Percentiles rank a stretch among this genome's conserved stretches.
phyloP scores from a whole-genome alignment of 495 filamentous ascomycete genomes.

The Daldinia caldariorum region DNA sequence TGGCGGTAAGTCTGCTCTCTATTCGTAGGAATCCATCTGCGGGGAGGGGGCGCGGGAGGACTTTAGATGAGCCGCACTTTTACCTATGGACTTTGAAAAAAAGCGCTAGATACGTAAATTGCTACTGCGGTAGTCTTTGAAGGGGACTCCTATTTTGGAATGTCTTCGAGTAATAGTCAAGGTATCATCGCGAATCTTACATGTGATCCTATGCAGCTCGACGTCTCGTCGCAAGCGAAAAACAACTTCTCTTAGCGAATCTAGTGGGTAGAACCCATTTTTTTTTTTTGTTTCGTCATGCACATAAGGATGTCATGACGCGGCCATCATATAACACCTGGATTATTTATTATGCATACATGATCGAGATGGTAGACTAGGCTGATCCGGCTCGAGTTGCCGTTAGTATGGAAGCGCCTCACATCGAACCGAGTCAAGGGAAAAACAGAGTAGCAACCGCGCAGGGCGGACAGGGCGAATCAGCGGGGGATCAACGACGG shows the following conservation, averaged over 20 bases:
- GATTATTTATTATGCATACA: slow-evolving; percentile 22
- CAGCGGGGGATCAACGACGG: slow-evolving; percentile 39
- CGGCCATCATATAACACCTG: slow-evolving; percentile 10
- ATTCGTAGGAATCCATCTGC: slow-evolving; percentile 18
- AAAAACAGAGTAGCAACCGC: not conserved
- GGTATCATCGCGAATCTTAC: not conserved
- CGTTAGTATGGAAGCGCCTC: not conserved
- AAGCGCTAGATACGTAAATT: not conserved
- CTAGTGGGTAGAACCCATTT: not conserved
- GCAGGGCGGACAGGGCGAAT: slow-evolving; percentile 16
- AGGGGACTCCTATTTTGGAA: not conserved
- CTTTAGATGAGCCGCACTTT: slow-evolving; percentile 4
- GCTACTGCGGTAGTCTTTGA: not conserved
- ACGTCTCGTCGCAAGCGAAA: not conserved
- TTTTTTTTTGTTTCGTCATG: not conserved
- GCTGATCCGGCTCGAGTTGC: slow-evolving; percentile 29
- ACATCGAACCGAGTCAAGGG: not conserved
- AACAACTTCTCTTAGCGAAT: not conserved
- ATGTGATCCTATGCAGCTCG: not conserved
- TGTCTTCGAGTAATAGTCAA: not conserved
- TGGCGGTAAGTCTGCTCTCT: slow-evolving; percentile 16
- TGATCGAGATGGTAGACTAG: slow-evolving; percentile 7
- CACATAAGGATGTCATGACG: slow-evolving; percentile 4
- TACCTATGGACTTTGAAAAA: not conserved
- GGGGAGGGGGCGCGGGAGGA: slow-evolving; percentile 14